Percentiles rank a stretch among this genome's conserved stretches.
Evolutionary conservation across 78 protist genomes (phyloP).

Genomic region (Cyanophora paradoxa): DNA sequence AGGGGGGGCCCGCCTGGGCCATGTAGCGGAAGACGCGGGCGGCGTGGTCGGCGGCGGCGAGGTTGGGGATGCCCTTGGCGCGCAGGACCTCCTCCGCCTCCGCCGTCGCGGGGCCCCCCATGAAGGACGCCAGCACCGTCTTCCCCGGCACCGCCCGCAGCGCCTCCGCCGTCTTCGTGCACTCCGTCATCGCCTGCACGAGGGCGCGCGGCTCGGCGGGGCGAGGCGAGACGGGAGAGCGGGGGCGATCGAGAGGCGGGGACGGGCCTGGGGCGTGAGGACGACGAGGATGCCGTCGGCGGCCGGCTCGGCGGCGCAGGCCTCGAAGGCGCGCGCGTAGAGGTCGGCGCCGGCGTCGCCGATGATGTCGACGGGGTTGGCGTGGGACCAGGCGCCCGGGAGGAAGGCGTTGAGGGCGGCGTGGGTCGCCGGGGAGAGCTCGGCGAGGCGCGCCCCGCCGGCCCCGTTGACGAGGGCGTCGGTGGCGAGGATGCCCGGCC

Average conservation of each 20-base stretch:
- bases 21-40: conserved; percentile 5
- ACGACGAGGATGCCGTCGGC: conserved; percentile 13
- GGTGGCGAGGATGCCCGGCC: conserved; percentile 22
- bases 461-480: no score
- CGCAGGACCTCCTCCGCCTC: background rate
- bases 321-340: conserved; percentile 9
- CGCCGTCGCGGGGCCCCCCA: no score
- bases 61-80: background rate
- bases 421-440: background rate
- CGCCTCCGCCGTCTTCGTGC: no score
- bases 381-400: conserved; percentile 20
- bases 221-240: conserved; percentile 7
- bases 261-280: conserved; percentile 28
- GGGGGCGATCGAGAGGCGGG: no score
- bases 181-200: background rate
- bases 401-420: conserved; percentile 13
- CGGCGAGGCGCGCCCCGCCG: conserved; percentile 3
- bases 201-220: no score
- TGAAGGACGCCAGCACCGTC: conserved; percentile 18
- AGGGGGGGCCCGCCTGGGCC: no score
- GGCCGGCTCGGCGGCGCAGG: background rate
- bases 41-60: no score
- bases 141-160: no score
- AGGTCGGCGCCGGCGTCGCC: background rate
- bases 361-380: conserved; percentile 38